Base-by-base conservation (phyloP, 768 basidiomycete species). In the Antrodiella citrinella region DNA sequence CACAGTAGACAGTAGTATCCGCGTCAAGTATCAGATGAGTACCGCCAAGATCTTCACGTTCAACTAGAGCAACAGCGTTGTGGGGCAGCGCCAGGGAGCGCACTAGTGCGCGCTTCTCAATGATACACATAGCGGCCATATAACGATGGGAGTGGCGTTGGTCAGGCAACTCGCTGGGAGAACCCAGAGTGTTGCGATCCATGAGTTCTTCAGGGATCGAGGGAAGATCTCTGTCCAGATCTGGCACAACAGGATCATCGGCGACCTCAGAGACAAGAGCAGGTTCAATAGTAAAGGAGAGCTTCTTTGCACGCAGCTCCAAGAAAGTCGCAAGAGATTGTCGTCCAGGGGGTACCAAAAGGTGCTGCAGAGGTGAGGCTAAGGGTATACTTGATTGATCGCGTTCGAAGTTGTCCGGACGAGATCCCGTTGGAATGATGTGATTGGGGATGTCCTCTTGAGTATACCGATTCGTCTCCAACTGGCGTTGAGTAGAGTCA, bases 11-110 rank as follows among this genome's bases (percentile, higher is more conserved):
- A 3, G 80, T 77, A 50, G 76, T 73, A 51, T 80, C 72, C 1
- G 77, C 73, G 62, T 88, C 85, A 18, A 88, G 55, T 51, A 89
- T 77, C 24, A 91, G 67, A 60, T 91, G 84, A 9, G 72, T 75
- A 23, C 77, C 82, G 46, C 65, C 71, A 2, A 89, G 72, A 45
- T 66, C 63, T 11, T 77, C 75, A 26, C 88, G 77, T 59, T 91
- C 89, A 2, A 82, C 72, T 11, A 90, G 72, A 23, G 77, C 72
- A 20, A 88, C 67, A 10, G 65, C 64, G 53, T 74, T 79, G 11
- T 66, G 58, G 12, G 57, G 59, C 10, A 72, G 69, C 15, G 69
- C 66, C 21, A 91, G 71, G 10, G 69, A 64, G 3, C 72, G 74
- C 38, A 83, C 72, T 2, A 91, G 67, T 18, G 70, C 72, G 46